Percentiles rank a stretch among this genome's conserved stretches.
These are phyloP conservation scores for Scopulariopsis brevicaulis DNA, from an alignment of 2,329 filamentous ascomycete genomes.

Conservation along the genomic window DNA sequence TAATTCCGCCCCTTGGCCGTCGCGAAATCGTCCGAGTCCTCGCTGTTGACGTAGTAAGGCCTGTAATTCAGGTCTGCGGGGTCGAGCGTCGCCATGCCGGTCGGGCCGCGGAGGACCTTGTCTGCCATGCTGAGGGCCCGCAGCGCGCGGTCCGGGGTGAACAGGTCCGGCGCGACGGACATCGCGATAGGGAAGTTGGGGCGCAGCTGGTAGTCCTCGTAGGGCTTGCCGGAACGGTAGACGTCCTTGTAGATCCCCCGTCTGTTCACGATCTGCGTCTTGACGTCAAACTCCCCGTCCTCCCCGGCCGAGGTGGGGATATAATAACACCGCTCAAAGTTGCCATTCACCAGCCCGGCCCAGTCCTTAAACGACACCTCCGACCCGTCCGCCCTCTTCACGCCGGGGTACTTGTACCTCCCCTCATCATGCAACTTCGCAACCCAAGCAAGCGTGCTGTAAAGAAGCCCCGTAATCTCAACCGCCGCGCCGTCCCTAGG, in stretches of 20 bases:
- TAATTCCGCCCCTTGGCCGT: conserved; percentile 95
- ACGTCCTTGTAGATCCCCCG: conserved; percentile 97
- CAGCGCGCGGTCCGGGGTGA: conserved; percentile 67
- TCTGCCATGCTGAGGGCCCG: conserved; percentile 73
- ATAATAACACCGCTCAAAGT: conserved; percentile 90
- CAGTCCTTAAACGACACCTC: conserved; percentile 64
- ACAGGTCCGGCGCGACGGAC: conserved; percentile 83
- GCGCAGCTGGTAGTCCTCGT: conserved; percentile 94
- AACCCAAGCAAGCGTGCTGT: conserved; percentile 81
- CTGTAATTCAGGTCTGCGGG: conserved; percentile 87
- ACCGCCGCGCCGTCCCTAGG: conserved; percentile 90
- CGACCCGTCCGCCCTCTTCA: conserved; percentile 50
- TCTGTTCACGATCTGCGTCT: conserved; percentile 69
- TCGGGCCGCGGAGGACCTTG: conserved; percentile 67
- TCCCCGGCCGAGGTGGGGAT: conserved; percentile 60
- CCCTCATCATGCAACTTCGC: conserved; percentile 53
- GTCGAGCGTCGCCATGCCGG: conserved; percentile 92
- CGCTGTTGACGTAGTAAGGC: conserved; percentile 88
- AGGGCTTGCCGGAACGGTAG: conserved; percentile 87
- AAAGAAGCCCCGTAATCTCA: conserved; percentile 88
- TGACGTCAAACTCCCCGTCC: conserved; percentile 69
- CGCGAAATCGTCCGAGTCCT: conserved; percentile 83
- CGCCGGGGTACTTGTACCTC: conserved; percentile 61
- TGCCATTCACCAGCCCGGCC: conserved; percentile 68
- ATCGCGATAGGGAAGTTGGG: conserved; percentile 93